These are phyloP conservation scores for Striga hermonthica DNA, from an alignment of 305 asterid genomes.

Conservation along the genomic window DNA sequence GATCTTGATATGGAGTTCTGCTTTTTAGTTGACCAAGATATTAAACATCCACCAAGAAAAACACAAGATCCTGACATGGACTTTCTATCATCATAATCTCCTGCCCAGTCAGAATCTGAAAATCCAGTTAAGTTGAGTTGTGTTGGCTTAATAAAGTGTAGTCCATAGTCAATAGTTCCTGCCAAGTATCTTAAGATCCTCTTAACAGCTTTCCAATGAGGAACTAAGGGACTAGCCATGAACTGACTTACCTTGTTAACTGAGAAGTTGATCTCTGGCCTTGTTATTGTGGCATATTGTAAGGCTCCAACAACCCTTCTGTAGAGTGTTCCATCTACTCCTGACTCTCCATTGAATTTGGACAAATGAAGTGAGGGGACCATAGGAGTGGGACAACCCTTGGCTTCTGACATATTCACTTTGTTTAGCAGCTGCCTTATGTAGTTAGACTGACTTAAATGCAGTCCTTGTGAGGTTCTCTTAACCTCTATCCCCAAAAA, in stretches of 20 bases:
- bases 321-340: not conserved
- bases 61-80: too few species aligned
- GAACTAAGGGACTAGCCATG: not conserved
- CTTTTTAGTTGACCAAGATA: too few species aligned
- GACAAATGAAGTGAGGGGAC: not conserved
- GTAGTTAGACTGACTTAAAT: too few species aligned
- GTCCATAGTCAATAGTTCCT: not conserved
- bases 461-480: too few species aligned
- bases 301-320: not conserved
- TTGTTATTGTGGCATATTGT: not conserved
- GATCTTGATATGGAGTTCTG: too few species aligned
- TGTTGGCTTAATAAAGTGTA: not conserved
- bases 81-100: too few species aligned
- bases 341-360: not conserved
- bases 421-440: too few species aligned
- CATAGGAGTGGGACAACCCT: not conserved
- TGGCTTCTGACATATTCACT: not conserved
- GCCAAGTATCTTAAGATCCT: not conserved
- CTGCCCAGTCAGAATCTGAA: not conserved
- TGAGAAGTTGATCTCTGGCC: not conserved
- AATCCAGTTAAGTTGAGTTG: not conserved
- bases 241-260: not conserved
- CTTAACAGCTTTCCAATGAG: not conserved
- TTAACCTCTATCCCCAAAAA: too few species aligned
- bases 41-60: too few species aligned